Evolutionary conservation across 2,329 filamentous ascomycete species (phyloP), one percentile per base, ranked within the genome.

Genomic region (Lojkania enalia): DNA sequence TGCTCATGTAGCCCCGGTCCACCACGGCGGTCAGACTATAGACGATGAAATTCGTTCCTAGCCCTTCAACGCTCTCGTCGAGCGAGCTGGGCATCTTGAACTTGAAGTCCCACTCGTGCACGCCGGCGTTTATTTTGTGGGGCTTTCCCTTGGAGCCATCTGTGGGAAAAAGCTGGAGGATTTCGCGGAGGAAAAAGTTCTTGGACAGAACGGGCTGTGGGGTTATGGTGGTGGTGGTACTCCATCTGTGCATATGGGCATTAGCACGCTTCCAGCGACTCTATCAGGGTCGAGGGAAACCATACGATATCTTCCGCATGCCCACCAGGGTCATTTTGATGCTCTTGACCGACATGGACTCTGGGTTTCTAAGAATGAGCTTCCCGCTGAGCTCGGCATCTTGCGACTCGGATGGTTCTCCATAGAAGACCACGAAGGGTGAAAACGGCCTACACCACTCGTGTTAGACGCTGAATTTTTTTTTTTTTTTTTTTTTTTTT

Each of bases 1-100:
- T 92, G 61, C 87, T 85, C 60, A 96, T 84, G 74, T 94, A 95
- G 50, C 90, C 88, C 47, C 91, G 77, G 35, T 86, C 87, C 39
- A 97, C 85, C 39, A 90, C 91, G 1, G 92, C 94, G 71, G 95
- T 95, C 62, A 99, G 78, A 55, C 87, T 85, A 72, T 97, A 99
- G 36, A 89, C 87, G 48, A 97, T 85, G 72, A 87, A 92, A 13
- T 88, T 91, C 58, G 95, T 88, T 44, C 82, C 79, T 44, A 97
- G 76, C 3, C 94, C 94, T 71, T 97, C 94, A 30, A 99, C 82
- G 63, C 90, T 96, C 77, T 97, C 94, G 14, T 89, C 81, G 64
- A 81, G 68, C 21, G 66, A 64, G 9, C 67, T 69, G 11, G 71
- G 68, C 54, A 78, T 67, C 47, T 67, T 70, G 58, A 77, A 77